phyloP scores from a whole-genome alignment of 106 monocot species.

The Acorus calamus region DNA sequence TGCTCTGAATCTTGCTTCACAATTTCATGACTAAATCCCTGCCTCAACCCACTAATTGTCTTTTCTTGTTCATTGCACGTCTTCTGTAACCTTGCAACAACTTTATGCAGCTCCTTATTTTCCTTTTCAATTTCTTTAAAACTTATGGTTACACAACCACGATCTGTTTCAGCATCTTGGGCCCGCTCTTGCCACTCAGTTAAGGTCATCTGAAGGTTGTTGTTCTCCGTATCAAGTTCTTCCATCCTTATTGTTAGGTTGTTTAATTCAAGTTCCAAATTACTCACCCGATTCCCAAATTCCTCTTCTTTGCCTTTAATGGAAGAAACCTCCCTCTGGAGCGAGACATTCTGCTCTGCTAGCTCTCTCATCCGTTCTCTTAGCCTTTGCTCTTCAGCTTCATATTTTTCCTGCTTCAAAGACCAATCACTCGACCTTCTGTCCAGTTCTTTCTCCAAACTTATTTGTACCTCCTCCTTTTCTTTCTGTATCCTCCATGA shows the following conservation, averaged over 20 bases:
- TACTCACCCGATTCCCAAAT: constrained; percentile 20
- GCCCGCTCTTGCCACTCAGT: constrained; percentile 36
- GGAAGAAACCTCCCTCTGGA: constrained; percentile 75
- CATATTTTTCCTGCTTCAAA: constrained; percentile 57
- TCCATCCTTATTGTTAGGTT: constrained; percentile 36
- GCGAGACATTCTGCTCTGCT: constrained; percentile 84
- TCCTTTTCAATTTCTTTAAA: constrained; percentile 63
- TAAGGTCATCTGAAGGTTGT: constrained; percentile 33
- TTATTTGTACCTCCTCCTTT: constrained; percentile 58
- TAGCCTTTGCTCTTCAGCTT: constrained; percentile 72
- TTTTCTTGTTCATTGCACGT: constrained; percentile 76
- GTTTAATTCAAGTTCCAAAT: constrained; percentile 45
- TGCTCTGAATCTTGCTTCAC: constrained; percentile 19
- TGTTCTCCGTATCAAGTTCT: constrained; percentile 31
- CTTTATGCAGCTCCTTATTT: constrained; percentile 51
- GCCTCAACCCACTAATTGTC: constrained; percentile 60
- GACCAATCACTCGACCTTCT: constrained; percentile 85
- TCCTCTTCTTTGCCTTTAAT: constrained; percentile 49
- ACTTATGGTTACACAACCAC: constrained; percentile 28
- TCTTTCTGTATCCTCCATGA: constrained; percentile 79
- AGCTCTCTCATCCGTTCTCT: constrained; percentile 78
- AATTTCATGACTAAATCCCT: constrained; percentile 36
- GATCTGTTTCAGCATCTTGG: constrained; percentile 37
- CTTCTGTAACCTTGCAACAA: constrained; percentile 50
- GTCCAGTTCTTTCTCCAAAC: constrained; percentile 73